A percentile compares a stretch with the other conserved stretches of the same genome.
These are phyloP conservation scores for Liriodendron chinense DNA, from an alignment of 164 flowering plant genomes.

Conservation along the genomic window DNA sequence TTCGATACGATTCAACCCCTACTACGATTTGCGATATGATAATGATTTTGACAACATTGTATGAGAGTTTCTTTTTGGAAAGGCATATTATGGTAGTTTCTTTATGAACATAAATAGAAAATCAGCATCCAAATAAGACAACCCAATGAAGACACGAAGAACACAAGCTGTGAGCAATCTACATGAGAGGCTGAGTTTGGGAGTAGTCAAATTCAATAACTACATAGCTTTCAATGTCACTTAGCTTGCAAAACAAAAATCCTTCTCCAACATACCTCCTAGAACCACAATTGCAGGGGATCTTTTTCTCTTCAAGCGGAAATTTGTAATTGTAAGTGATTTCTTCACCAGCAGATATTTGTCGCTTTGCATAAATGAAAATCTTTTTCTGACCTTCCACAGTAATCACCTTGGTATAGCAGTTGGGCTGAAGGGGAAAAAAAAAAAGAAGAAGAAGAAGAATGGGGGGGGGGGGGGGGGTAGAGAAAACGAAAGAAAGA, in stretches of 20 bases:
- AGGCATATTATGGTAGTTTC: no score
- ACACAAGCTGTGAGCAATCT: background rate
- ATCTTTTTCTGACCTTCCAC: slow-evolving; percentile 95
- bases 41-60: no score
- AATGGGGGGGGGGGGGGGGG: slow-evolving; percentile 74
- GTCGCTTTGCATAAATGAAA: slow-evolving; percentile 91
- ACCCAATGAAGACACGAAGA: no score
- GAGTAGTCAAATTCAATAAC: background rate
- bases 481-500: background rate
- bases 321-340: slow-evolving; percentile 96
- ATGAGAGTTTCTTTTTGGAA: no score
- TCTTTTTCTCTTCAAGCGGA: slow-evolving; percentile 94
- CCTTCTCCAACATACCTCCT: slow-evolving; percentile 45
- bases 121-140: no score
- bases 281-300: slow-evolving; percentile 95
- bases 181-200: background rate
- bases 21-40: no score
- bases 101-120: no score
- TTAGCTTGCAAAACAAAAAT: background rate
- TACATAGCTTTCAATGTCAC: no score
- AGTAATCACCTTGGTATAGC: slow-evolving; percentile 90
- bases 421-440: slow-evolving; percentile 71
- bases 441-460: background rate
- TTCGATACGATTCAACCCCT: no score
- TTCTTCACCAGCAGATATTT: slow-evolving; percentile 91